These are phyloP conservation scores for Alternaria solani DNA, from an alignment of 2,329 filamentous ascomycete genomes.

Conservation along the genomic window DNA sequence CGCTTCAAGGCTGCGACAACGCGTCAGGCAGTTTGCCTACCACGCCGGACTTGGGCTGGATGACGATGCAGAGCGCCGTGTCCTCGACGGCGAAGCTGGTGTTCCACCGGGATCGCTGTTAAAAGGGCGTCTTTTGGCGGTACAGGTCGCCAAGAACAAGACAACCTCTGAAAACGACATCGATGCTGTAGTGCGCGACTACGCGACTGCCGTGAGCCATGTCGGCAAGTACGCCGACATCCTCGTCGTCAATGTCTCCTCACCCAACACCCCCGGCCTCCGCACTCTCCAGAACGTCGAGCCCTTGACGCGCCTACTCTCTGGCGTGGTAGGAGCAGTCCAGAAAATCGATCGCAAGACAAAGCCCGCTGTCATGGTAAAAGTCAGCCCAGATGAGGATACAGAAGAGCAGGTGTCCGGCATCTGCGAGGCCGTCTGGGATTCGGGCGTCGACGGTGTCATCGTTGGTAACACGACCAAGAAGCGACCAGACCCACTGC, in stretches of 20 bases:
- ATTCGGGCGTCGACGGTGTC: constrained; percentile 87
- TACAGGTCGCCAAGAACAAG: constrained; percentile 98
- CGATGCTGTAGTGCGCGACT: constrained; percentile 77
- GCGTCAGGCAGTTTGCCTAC: constrained; percentile 80
- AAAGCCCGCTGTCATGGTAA: constrained; percentile 91
- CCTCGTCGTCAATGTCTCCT: constrained; percentile 97
- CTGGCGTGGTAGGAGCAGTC: constrained; percentile 83
- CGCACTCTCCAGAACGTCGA: constrained; percentile 85
- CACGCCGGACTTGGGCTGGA: constrained; percentile 70
- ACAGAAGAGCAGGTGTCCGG: constrained; percentile 82
- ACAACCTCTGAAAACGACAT: constrained; percentile 85
- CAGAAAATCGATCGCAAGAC: constrained; percentile 71
- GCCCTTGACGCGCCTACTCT: constrained; percentile 81
- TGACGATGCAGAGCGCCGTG: constrained; percentile 70
- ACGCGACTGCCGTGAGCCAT: constrained; percentile 86
- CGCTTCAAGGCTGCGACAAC: constrained; percentile 77
- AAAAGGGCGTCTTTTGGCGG: constrained; percentile 79
- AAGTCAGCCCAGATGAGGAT: constrained; percentile 96
- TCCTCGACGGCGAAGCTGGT: constrained; percentile 77
- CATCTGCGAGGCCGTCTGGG: constrained; percentile 71
- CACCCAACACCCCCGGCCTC: constrained; percentile 92
- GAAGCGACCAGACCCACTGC: constrained; percentile 74
- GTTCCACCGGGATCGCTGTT: constrained; percentile 85
- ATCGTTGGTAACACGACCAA: constrained; percentile 99
- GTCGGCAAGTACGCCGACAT: constrained; percentile 91